A percentile compares a stretch with the other conserved stretches of the same genome.
Conservation (phyloP, 805 yeast genomes). For the Zygotorulaspora chibaensis region DNA sequence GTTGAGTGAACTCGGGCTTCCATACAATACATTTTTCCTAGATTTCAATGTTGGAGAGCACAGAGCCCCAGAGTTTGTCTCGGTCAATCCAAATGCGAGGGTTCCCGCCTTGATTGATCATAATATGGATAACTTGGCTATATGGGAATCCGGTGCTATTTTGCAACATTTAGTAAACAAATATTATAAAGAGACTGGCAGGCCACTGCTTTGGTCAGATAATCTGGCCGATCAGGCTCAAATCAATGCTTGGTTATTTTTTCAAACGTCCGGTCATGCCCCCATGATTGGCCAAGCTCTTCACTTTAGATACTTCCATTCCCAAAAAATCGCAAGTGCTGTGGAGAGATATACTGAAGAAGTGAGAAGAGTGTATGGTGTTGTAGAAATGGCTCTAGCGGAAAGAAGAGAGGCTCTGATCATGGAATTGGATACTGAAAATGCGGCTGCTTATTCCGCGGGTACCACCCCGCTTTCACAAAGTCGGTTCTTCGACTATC, state of each 20-base stretch:
- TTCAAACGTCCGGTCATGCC: constrained; percentile 95
- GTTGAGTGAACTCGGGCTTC: constrained; percentile 73
- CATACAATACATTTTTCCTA: constrained; percentile 74
- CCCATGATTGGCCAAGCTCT: constrained; percentile 99
- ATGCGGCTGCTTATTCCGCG: constrained; percentile 79
- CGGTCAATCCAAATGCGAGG: constrained; percentile 93
- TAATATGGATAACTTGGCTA: constrained; percentile 66
- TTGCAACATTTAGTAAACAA: constrained; percentile 75
- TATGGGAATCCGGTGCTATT: constrained; percentile 96
- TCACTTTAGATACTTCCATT: constrained; percentile 88
- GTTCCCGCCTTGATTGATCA: constrained; percentile 95
- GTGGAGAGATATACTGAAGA: constrained; percentile 89
- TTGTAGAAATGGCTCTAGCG: constrained; percentile 89
- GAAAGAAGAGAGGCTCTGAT: constrained; percentile 86
- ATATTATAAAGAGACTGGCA: constrained; percentile 55
- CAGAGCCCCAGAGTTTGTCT: constrained; percentile 86
- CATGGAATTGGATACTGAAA: constrained; percentile 83
- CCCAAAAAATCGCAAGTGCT: constrained; percentile 80
- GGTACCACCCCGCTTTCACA: constrained; percentile 86
- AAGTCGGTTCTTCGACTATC: constrained; percentile 83
- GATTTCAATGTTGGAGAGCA: constrained; percentile 90
- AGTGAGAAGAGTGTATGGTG: constrained; percentile 89
- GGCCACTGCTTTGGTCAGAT: constrained; percentile 71
- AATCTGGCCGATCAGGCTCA: constrained; percentile 76
- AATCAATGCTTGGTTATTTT: constrained; percentile 83